phyloP scores from a whole-genome alignment of 2,329 filamentous ascomycete species.

The Ophiocordyceps unilateralis region DNA sequence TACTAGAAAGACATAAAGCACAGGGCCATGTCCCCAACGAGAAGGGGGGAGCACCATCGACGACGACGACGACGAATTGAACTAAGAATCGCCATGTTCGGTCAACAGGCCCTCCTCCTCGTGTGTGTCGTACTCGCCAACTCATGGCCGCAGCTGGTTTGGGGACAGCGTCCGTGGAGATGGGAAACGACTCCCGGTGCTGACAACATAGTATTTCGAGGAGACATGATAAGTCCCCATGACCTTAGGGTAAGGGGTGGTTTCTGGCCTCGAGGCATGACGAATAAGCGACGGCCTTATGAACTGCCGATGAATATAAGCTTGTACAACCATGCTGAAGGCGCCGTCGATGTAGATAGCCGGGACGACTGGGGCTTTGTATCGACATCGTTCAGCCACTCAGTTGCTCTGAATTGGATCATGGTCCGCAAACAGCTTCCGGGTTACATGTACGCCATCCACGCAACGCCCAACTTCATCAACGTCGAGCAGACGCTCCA shows the following conservation, averaged over 20 bases:
- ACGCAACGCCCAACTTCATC: not conserved
- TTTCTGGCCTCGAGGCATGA: not conserved
- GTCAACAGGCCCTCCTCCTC: not conserved
- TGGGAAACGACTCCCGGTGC: not conserved
- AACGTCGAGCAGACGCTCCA: not conserved
- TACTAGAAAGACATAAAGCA: not conserved
- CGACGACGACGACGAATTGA: no score
- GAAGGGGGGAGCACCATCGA: no score
- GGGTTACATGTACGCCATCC: not conserved
- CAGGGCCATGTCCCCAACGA: not conserved
- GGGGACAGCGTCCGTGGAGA: not conserved
- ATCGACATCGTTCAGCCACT: not conserved
- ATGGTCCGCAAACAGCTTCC: not conserved
- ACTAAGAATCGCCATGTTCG: not conserved
- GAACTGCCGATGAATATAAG: not conserved
- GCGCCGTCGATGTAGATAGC: not conserved
- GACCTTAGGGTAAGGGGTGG: not conserved
- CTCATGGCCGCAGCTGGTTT: not conserved
- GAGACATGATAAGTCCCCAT: not conserved
- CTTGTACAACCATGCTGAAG: not conserved
- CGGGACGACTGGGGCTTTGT: not conserved
- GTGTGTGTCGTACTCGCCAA: not conserved
- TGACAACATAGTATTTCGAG: not conserved
- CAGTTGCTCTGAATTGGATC: not conserved
- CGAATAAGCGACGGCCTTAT: no score